Evolutionary conservation across 345 rosid genomes (phyloP).

Genomic region (Ricinus communis): DNA sequence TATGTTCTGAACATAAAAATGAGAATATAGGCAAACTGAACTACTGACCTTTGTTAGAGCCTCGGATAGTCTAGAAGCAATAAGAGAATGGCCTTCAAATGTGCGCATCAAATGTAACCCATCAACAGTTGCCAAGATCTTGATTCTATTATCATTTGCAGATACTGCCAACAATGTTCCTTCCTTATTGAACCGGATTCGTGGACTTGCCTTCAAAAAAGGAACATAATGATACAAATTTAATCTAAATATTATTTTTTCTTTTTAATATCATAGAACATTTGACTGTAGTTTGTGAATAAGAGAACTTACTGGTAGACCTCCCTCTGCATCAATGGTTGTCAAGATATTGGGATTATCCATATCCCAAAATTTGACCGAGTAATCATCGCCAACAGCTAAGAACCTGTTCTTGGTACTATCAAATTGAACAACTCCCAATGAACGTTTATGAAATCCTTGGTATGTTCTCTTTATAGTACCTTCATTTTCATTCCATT

Average conservation of each 20-base stretch:
- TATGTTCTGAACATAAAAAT: too few relatives aligned
- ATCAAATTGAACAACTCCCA: slow-evolving; percentile 32
- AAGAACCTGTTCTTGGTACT: slow-evolving; percentile 28
- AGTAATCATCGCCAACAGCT: slow-evolving; percentile 34
- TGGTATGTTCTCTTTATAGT: slow-evolving; percentile 25
- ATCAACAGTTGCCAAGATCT: slow-evolving; percentile 30
- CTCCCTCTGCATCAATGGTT: slow-evolving; percentile 32
- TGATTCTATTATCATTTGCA: slow-evolving; percentile 28
- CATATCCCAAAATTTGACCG: slow-evolving; percentile 36
- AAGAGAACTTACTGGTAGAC: slow-evolving; percentile 26
- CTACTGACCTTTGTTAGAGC: slow-evolving; percentile 1
- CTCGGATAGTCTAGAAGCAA: slow-evolving; percentile 14
- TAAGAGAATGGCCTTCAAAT: slow-evolving; percentile 20
- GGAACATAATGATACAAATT: background rate
- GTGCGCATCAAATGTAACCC: slow-evolving; percentile 27
- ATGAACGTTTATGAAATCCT: slow-evolving; percentile 24
- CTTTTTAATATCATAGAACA: background rate
- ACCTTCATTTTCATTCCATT: slow-evolving; percentile 42
- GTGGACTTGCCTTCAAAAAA: slow-evolving; percentile 24
- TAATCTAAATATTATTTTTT: background rate
- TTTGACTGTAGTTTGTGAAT: background rate
- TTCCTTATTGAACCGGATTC: slow-evolving; percentile 33
- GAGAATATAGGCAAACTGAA: background rate
- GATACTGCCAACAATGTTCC: slow-evolving; percentile 30
- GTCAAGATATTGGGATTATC: slow-evolving; percentile 23